Conservation (phyloP, 306 rosid species). For the Fagus sylvatica region DNA sequence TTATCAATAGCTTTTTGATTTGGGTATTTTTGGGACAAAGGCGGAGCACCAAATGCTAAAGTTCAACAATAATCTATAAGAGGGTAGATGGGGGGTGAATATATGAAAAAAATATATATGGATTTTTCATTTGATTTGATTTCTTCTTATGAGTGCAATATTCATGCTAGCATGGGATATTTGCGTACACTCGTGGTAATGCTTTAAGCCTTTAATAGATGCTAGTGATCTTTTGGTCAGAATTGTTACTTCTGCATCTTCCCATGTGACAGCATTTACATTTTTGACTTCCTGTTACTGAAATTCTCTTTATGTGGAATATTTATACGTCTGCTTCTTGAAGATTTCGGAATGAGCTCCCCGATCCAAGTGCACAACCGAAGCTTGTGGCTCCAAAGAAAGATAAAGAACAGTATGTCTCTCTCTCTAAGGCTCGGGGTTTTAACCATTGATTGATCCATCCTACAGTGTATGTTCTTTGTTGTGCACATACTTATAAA, state of each 20-base stretch:
- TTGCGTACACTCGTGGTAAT: not conserved
- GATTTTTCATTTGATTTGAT: not conserved
- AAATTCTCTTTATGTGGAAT: constrained; percentile 21
- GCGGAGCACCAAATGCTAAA: not conserved
- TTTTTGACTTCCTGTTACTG: constrained; percentile 28
- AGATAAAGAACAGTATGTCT: constrained; percentile 87
- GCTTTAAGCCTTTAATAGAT: not conserved
- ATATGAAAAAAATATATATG: not conserved
- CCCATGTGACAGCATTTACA: constrained; percentile 5
- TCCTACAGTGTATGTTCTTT: not conserved
- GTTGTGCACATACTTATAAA: not conserved
- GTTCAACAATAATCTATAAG: not conserved
- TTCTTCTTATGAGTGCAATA: not conserved
- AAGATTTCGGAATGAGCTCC: constrained; percentile 97
- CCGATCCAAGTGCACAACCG: constrained; percentile 98
- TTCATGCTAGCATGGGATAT: not conserved
- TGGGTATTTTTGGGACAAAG: not conserved
- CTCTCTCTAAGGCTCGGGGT: constrained; percentile 12
- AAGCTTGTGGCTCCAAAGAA: constrained; percentile 88
- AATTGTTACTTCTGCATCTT: not conserved
- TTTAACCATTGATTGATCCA: not conserved
- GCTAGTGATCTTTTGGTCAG: not conserved
- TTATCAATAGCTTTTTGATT: not conserved
- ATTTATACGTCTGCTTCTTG: constrained; percentile 17
- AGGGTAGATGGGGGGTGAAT: not conserved